Percentiles rank a stretch among this genome's conserved stretches.
phyloP scores from a whole-genome alignment of 1,284 basidiomycete species.

The Trichosporon sp. region DNA sequence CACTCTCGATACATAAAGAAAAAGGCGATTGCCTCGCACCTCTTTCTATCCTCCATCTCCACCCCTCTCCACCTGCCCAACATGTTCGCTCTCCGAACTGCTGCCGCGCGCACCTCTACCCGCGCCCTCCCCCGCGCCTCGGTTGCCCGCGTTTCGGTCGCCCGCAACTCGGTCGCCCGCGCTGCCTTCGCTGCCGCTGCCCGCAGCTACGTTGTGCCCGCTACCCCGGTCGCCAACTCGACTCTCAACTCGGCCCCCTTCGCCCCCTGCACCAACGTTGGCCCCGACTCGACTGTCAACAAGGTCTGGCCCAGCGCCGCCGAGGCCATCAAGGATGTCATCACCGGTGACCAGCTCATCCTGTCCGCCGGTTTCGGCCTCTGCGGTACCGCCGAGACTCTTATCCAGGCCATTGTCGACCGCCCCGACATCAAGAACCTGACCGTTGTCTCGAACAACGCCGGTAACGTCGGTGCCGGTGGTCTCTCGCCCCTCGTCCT shows the following conservation, averaged over 20 bases:
- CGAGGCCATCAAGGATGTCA: slow-evolving; percentile 74
- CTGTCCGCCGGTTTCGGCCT: slow-evolving; percentile 65
- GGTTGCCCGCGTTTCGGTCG: slow-evolving; percentile 15
- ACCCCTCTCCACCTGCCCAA: not conserved
- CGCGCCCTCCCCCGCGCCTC: slow-evolving; percentile 22
- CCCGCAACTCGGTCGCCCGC: slow-evolving; percentile 7
- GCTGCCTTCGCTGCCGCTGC: not conserved
- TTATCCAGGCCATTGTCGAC: slow-evolving; percentile 72
- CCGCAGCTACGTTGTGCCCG: slow-evolving; percentile 17
- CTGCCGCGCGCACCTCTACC: slow-evolving; percentile 12
- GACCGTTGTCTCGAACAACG: slow-evolving; percentile 87
- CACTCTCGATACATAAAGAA: slow-evolving; percentile 8
- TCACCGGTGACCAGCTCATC: slow-evolving; percentile 65
- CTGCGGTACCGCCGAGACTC: slow-evolving; percentile 61
- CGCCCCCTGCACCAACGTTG: slow-evolving; percentile 19
- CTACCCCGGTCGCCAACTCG: slow-evolving; percentile 18
- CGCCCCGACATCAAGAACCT: slow-evolving; percentile 67
- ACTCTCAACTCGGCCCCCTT: slow-evolving; percentile 17
- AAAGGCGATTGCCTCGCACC: not conserved
- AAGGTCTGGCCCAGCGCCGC: slow-evolving; percentile 77
- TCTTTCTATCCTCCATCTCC: not conserved
- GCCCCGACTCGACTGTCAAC: slow-evolving; percentile 31
- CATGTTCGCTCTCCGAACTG: slow-evolving; percentile 20
- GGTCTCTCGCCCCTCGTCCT: slow-evolving; percentile 78
- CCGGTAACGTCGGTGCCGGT: slow-evolving; percentile 64